These are phyloP conservation scores for Claviceps maximensis DNA, from an alignment of 2,329 filamentous ascomycete genomes.

Conservation along the genomic window DNA sequence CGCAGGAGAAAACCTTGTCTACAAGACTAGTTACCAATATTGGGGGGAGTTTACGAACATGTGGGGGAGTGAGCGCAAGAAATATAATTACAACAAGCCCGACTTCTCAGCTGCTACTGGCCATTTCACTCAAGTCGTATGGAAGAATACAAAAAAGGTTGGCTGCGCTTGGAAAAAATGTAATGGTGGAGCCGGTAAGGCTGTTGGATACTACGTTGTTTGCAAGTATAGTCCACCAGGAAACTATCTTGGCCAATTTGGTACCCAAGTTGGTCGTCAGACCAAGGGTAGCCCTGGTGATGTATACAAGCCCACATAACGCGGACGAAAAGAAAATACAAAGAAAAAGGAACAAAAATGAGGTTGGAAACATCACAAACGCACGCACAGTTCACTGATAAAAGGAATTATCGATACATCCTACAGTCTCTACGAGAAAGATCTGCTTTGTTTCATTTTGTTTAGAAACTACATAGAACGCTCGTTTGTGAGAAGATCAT, in stretches of 20 bases:
- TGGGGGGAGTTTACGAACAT: conserved; percentile 1
- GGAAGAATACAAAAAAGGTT: neutral
- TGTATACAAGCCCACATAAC: neutral
- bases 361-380: too few relatives aligned
- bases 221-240: conserved; percentile 2
- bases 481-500: too few relatives aligned
- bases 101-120: neutral
- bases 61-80: conserved; percentile 1
- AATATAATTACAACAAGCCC: conserved; percentile 1
- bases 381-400: too few relatives aligned
- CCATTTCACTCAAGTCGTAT: conserved; percentile 1
- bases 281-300: neutral
- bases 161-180: neutral
- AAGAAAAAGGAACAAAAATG: too few relatives aligned
- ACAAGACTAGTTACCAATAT: neutral
- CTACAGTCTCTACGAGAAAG: too few relatives aligned
- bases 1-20: conserved; percentile 3
- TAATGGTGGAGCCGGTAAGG: neutral
- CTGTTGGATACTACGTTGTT: neutral
- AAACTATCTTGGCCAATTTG: neutral
- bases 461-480: too few relatives aligned
- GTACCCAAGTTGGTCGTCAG: neutral
- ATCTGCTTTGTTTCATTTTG: too few relatives aligned
- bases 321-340: too few relatives aligned
- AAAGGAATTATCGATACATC: too few relatives aligned